Evolutionary conservation across 129 eudicot genomes (phyloP).

Genomic region (Escallonia herrerae): DNA sequence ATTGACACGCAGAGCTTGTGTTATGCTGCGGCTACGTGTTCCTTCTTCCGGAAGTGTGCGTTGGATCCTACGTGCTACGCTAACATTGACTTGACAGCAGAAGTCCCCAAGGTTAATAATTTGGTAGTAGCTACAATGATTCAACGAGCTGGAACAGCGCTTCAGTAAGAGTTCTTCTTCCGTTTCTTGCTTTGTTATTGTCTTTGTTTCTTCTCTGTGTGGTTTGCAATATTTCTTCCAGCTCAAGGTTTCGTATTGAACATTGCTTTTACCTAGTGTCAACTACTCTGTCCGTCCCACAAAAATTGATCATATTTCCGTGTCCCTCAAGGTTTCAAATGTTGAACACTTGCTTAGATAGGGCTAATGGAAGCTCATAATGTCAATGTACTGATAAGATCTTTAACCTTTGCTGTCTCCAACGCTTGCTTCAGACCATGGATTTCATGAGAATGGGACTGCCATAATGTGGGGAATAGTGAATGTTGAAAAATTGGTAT

Average conservation of each 20-base stretch:
- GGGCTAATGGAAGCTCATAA: too few species aligned
- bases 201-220: not conserved
- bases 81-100: slow-evolving; percentile 48
- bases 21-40: slow-evolving; percentile 62
- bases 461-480: too few species aligned
- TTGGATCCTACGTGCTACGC: slow-evolving; percentile 61
- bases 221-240: too few species aligned
- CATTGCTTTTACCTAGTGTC: not conserved
- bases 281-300: too few species aligned
- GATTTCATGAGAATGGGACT: too few species aligned
- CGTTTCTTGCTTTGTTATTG: not conserved
- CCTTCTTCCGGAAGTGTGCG: slow-evolving; percentile 65
- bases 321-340: too few species aligned
- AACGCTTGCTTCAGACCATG: too few species aligned
- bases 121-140: slow-evolving; percentile 58
- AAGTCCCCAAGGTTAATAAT: slow-evolving; percentile 63
- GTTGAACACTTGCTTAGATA: too few species aligned
- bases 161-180: slow-evolving; percentile 35
- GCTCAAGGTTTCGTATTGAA: not conserved
- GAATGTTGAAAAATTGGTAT: too few species aligned
- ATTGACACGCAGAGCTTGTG: slow-evolving; percentile 64
- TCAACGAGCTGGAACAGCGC: slow-evolving; percentile 65
- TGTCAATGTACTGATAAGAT: too few species aligned
- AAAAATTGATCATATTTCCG: too few species aligned
- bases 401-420: too few species aligned